phyloP scores from a whole-genome alignment of 768 basidiomycete genomes.

The Phaeolepiota aurea region DNA sequence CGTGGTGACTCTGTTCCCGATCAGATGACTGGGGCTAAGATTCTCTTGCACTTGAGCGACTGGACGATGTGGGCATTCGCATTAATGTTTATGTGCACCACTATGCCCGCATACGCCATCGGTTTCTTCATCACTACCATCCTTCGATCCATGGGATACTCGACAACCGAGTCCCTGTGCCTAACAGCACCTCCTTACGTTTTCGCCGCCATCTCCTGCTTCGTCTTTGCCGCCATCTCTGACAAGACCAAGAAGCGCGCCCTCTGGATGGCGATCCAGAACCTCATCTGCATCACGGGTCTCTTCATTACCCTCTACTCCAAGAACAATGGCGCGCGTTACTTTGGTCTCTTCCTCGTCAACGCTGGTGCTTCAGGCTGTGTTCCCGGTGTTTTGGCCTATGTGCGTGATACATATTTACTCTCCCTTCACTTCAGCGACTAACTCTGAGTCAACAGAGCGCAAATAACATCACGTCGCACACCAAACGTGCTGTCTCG shows the following conservation, averaged over 20 bases:
- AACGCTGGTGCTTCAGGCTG: slow-evolving; percentile 25
- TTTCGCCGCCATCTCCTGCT: slow-evolving; percentile 23
- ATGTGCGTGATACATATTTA: slow-evolving; percentile 16
- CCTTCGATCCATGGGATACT: slow-evolving; percentile 25
- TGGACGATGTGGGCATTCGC: slow-evolving; percentile 28
- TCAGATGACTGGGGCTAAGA: slow-evolving; percentile 18
- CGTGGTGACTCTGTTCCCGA: slow-evolving; percentile 28
- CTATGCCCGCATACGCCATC: slow-evolving; percentile 28
- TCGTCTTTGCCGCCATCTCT: slow-evolving; percentile 27
- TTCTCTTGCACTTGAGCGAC: slow-evolving; percentile 26
- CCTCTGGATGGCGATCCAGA: slow-evolving; percentile 22
- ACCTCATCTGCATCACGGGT: slow-evolving; percentile 22
- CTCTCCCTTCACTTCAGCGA: slow-evolving; percentile 2
- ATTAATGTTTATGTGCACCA: slow-evolving; percentile 28
- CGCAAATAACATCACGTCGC: slow-evolving; percentile 25
- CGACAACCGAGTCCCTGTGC: slow-evolving; percentile 17
- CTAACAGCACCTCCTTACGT: slow-evolving; percentile 26
- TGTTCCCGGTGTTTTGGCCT: slow-evolving; percentile 28
- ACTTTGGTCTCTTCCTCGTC: slow-evolving; percentile 26
- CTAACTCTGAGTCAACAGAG: slow-evolving; percentile 11
- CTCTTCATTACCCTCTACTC: slow-evolving; percentile 22
- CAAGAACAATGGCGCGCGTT: slow-evolving; percentile 18
- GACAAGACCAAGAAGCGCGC: slow-evolving; percentile 26
- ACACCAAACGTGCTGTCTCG: slow-evolving; percentile 30
- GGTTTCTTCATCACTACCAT: slow-evolving; percentile 27